Percentiles rank a stretch among this genome's conserved stretches.
phyloP scores from a whole-genome alignment of 192 early-diverging fungal genomes.

The Coemansia sp. region DNA sequence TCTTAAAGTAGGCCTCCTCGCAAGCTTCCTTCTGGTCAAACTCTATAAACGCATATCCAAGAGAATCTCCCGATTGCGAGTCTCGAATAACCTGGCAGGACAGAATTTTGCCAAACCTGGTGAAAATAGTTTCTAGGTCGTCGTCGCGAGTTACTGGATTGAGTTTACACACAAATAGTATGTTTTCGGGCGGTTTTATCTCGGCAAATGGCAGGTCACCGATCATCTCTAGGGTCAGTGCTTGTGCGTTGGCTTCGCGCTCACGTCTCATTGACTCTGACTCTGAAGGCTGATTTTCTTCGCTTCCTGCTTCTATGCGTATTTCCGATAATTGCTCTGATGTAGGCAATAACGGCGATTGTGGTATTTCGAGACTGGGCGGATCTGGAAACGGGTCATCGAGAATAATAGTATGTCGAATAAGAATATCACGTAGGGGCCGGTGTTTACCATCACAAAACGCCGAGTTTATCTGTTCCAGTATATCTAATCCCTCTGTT shows the following conservation, averaged over 20 bases:
- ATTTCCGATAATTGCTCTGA: conserved; percentile 69
- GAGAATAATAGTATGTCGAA: conserved; percentile 89
- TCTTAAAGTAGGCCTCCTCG: conserved; percentile 95
- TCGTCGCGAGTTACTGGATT: conserved; percentile 90
- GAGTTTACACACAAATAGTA: conserved; percentile 94
- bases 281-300: conserved; percentile 46
- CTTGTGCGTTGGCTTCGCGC: conserved; percentile 80
- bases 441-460: conserved; percentile 72
- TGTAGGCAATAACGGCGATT: conserved; percentile 75
- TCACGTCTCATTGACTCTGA: conserved; percentile 68
- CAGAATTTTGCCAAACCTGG: conserved; percentile 84
- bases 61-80: conserved; percentile 75
- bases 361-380: conserved; percentile 65
- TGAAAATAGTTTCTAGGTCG: conserved; percentile 92
- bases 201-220: conserved; percentile 97
- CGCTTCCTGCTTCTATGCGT: conserved; percentile 84
- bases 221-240: conserved; percentile 97
- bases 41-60: conserved; percentile 97
- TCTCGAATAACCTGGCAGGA: conserved; percentile 95
- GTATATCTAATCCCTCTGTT: conserved; percentile 85
- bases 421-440: conserved; percentile 85
- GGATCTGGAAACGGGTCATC: conserved; percentile 95
- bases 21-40: conserved; percentile 86
- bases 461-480: conserved; percentile 77
- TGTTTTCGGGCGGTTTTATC: conserved; percentile 95